These are phyloP conservation scores for Berberis thunbergii DNA, from an alignment of 164 flowering plant species.

Conservation along the genomic window DNA sequence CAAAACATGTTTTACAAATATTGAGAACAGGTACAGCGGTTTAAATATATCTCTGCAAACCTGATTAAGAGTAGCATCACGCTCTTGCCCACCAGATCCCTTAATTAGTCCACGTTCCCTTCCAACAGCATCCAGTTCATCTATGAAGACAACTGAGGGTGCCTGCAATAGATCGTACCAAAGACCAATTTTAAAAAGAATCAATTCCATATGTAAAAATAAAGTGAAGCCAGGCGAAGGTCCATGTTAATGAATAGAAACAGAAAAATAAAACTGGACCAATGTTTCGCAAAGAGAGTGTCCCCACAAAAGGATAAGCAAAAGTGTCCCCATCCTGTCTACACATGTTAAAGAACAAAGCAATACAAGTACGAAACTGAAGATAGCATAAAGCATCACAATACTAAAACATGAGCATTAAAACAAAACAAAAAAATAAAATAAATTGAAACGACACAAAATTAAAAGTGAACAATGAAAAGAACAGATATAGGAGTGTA, in stretches of 20 bases:
- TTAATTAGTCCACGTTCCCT: slow-evolving; percentile 91
- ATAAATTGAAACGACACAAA: background rate
- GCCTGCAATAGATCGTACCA: slow-evolving; percentile 33
- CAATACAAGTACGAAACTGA: too few species aligned
- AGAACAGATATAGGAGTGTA: slow-evolving; percentile 7
- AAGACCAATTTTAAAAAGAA: background rate
- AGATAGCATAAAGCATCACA: too few species aligned
- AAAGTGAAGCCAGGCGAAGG: background rate
- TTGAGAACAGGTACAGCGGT: background rate
- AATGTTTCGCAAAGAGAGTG: too few species aligned
- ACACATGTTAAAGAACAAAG: too few species aligned
- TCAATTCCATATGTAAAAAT: background rate
- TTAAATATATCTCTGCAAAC: slow-evolving; percentile 23
- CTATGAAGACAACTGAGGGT: slow-evolving; percentile 96
- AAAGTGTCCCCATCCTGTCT: too few species aligned
- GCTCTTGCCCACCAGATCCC: slow-evolving; percentile 98
- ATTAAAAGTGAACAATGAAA: background rate
- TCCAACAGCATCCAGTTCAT: slow-evolving; percentile 98
- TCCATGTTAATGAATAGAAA: background rate
- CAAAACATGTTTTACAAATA: background rate
- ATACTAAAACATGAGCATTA: too few species aligned
- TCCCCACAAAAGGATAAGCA: too few species aligned
- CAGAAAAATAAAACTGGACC: background rate
- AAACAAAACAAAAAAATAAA: background rate
- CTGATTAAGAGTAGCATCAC: slow-evolving; percentile 99